Conservation (phyloP, 768 basidiomycete species). For the Termitomyces sp. region DNA sequence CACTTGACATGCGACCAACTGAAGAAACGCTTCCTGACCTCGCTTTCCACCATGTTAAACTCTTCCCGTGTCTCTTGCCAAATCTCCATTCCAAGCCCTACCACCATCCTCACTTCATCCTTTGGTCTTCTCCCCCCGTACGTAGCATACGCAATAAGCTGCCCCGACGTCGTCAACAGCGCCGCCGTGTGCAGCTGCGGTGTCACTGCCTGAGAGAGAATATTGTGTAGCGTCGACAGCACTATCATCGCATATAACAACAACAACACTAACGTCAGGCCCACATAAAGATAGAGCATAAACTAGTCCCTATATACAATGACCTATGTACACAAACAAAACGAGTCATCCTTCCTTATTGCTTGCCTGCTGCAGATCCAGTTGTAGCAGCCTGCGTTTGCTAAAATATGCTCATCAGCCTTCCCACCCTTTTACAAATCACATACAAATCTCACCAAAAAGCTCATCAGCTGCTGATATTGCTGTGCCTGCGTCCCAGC, state of each 20-base stretch:
- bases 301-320: neutral
- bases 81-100: constrained; percentile 67
- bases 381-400: constrained; percentile 25
- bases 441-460: constrained; percentile 41
- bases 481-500: constrained; percentile 31
- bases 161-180: constrained; percentile 68
- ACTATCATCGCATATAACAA: constrained; percentile 63
- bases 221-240: constrained; percentile 58
- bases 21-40: constrained; percentile 34
- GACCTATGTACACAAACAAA: neutral
- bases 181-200: constrained; percentile 65
- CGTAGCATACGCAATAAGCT: constrained; percentile 62
- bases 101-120: constrained; percentile 68
- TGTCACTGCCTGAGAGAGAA: constrained; percentile 57
- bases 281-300: neutral
- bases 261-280: constrained; percentile 6
- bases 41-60: constrained; percentile 71
- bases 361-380: constrained; percentile 10
- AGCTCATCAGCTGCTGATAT: constrained; percentile 68
- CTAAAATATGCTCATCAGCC: constrained; percentile 10
- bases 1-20: neutral
- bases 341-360: neutral
- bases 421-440: neutral
- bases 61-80: constrained; percentile 73
- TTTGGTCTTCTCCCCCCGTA: constrained; percentile 46